Percentiles rank a stretch among this genome's conserved stretches.
These are phyloP conservation scores for Hymenoscyphus fraxineus DNA, from an alignment of 2,329 filamentous ascomycete species.

Conservation along the genomic window DNA sequence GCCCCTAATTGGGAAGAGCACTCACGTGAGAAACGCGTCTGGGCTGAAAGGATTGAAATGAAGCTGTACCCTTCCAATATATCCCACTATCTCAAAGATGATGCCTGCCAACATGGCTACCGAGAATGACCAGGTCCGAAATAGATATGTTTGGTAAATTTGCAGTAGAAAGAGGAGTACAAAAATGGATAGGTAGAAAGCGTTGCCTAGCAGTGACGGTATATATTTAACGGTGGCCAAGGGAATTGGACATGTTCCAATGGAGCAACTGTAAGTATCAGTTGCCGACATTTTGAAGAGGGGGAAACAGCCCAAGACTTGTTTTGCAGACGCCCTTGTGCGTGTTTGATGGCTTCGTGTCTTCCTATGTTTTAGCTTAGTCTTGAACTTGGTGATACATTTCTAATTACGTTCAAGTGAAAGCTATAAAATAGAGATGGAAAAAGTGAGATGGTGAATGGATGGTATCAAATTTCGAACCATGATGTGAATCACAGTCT, in stretches of 20 bases:
- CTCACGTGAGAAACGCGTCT: constrained; percentile 46
- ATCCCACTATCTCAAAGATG: constrained; percentile 54
- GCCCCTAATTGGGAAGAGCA: not conserved
- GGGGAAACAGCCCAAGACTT: not conserved
- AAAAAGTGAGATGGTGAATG: not conserved
- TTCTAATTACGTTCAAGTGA: not conserved
- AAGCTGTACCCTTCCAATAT: constrained; percentile 52
- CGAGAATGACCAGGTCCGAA: constrained; percentile 54
- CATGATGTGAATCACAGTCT: not conserved
- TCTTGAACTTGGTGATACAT: not conserved
- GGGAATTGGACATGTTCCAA: constrained; percentile 6
- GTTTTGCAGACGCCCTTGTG: not conserved
- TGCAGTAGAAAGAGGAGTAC: constrained; percentile 46
- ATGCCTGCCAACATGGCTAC: constrained; percentile 49
- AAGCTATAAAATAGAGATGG: not conserved
- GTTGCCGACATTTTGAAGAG: not conserved
- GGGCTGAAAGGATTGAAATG: constrained; percentile 46
- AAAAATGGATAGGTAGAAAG: constrained; percentile 50
- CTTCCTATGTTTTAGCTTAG: not conserved
- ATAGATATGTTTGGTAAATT: constrained; percentile 45
- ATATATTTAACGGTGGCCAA: constrained; percentile 39
- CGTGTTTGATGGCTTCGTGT: not conserved
- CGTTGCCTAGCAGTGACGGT: constrained; percentile 48
- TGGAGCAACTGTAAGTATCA: not conserved
- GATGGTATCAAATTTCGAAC: not conserved